Percentiles rank a stretch among this genome's conserved stretches.
phyloP scores from a whole-genome alignment of 164 flowering plant genomes.

The Aristolochia fimbriata region DNA sequence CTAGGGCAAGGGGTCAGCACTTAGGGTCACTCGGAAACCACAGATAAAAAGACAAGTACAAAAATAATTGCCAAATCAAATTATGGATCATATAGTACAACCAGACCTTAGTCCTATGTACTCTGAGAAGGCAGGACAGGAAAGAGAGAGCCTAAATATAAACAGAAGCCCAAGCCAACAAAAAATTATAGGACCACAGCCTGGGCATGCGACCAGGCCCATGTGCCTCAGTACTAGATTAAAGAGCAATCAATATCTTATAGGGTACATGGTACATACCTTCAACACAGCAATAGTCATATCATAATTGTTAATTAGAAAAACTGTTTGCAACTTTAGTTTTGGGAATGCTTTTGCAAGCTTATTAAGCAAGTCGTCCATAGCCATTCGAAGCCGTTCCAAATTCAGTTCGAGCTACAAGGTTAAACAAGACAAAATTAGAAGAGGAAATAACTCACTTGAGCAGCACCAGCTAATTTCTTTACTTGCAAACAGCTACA shows the following conservation, averaged over 20 bases:
- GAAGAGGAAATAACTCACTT: neutral
- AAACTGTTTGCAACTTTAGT: slow-evolving; percentile 73
- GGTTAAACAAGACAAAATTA: neutral
- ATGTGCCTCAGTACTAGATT: too few relatives aligned
- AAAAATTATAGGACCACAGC: too few relatives aligned
- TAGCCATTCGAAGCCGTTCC: slow-evolving; percentile 89
- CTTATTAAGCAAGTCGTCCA: slow-evolving; percentile 85
- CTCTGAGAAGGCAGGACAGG: too few relatives aligned
- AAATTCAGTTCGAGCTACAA: slow-evolving; percentile 84
- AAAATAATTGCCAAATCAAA: neutral
- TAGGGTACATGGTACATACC: slow-evolving; percentile 27
- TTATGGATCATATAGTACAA: neutral
- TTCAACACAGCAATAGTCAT: slow-evolving; percentile 87
- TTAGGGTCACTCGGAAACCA: neutral
- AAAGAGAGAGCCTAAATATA: too few relatives aligned
- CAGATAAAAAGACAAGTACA: neutral
- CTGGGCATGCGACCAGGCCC: too few relatives aligned
- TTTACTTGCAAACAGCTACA: too few relatives aligned
- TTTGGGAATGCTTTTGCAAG: slow-evolving; percentile 62
- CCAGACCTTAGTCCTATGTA: too few relatives aligned
- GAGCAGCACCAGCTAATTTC: neutral
- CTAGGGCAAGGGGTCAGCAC: neutral
- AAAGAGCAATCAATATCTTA: too few relatives aligned
- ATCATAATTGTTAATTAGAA: slow-evolving; percentile 95
- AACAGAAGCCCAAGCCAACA: too few relatives aligned